Conservation (phyloP, 345 rosid species). For the Eucalyptus cloeziana region DNA sequence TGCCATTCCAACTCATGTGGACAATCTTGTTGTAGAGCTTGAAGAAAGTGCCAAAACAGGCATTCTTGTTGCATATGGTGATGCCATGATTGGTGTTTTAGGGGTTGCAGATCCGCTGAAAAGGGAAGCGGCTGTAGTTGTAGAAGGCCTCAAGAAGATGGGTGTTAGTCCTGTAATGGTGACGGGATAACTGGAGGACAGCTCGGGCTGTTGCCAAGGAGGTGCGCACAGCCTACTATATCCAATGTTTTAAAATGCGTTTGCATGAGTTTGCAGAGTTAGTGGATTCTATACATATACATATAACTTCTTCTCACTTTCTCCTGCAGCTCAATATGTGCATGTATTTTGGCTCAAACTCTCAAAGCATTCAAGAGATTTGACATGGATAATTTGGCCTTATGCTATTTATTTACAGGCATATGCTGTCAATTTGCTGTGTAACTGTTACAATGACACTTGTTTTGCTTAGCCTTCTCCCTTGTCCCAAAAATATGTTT, state of each 20-base stretch:
- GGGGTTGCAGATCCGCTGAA: constrained; percentile 92
- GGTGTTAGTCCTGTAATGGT: constrained; percentile 91
- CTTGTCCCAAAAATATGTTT: no score
- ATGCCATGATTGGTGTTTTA: constrained; percentile 53
- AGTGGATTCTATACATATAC: neutral
- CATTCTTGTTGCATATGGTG: constrained; percentile 50
- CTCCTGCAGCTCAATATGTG: neutral
- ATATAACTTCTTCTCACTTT: neutral
- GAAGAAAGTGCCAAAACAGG: constrained; percentile 92
- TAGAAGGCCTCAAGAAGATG: constrained; percentile 88
- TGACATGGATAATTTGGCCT: neutral
- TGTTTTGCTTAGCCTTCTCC: no score
- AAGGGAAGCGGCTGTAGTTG: constrained; percentile 91
- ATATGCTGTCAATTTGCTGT: no score
- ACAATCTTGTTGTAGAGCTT: constrained; percentile 58
- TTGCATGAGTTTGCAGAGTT: neutral
- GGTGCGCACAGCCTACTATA: constrained; percentile 20
- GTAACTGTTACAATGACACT: no score
- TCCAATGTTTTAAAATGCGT: neutral
- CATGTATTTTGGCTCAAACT: neutral
- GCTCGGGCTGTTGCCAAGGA: constrained; percentile 91
- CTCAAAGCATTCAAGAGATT: neutral
- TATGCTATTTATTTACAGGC: neutral
- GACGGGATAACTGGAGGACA: constrained; percentile 98
- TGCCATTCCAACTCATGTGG: constrained; percentile 42